Conservation (phyloP, 139 green algal genomes). For the Chlamydomonas incerta region DNA sequence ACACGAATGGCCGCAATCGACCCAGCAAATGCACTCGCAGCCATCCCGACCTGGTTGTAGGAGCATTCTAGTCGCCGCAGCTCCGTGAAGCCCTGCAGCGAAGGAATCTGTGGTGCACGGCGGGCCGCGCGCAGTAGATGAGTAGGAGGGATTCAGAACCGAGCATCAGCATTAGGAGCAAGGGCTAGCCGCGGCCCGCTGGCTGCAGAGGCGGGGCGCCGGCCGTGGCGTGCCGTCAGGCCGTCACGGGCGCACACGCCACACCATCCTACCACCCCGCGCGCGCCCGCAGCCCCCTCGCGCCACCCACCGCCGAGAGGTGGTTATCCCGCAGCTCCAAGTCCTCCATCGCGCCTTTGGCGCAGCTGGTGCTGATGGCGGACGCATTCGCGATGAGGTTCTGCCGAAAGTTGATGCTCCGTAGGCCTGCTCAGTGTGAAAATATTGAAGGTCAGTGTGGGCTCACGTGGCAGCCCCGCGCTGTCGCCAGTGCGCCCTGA, state of each 20-base stretch:
- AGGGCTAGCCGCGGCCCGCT: not conserved
- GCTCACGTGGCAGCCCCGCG: no score
- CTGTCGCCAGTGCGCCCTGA: slow-evolving; percentile 7
- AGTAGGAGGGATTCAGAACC: no score
- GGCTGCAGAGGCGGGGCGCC: no score
- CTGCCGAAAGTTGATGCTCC: slow-evolving; percentile 83
- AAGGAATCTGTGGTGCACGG: slow-evolving; percentile 77
- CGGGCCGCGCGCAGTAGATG: no score
- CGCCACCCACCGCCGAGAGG: slow-evolving; percentile 31
- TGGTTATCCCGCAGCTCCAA: slow-evolving; percentile 91
- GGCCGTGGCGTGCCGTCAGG: no score
- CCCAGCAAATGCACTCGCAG: no score
- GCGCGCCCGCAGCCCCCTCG: no score
- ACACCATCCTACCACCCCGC: no score
- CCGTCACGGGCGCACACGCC: no score
- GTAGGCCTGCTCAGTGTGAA: slow-evolving; percentile 63
- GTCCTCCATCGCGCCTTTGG: slow-evolving; percentile 64
- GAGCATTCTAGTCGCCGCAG: slow-evolving; percentile 85
- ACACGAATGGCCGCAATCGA: no score
- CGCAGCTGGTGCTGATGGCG: slow-evolving; percentile 22
- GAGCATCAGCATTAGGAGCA: no score
- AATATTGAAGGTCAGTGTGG: no score
- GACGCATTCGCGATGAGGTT: slow-evolving; percentile 80
- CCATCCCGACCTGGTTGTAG: slow-evolving; percentile 81
- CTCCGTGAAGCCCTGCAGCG: slow-evolving; percentile 63